These are phyloP conservation scores for Aureobasidium melanogenum DNA, from an alignment of 2,329 filamentous ascomycete species.

Conservation along the genomic window DNA sequence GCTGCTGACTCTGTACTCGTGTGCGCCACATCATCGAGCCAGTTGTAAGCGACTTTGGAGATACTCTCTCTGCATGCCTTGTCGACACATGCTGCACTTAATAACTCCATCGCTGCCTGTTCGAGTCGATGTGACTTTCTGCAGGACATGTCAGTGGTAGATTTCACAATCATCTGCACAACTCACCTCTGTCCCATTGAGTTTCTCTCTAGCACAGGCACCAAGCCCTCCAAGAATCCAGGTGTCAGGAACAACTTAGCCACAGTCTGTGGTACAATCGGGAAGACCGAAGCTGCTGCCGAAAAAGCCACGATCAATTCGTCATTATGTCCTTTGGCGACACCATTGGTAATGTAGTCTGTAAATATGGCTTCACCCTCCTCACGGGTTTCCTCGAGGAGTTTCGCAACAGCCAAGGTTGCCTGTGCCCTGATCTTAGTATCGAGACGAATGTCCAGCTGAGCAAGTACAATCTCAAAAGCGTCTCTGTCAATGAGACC, in stretches of 20 bases:
- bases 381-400: conserved; percentile 68
- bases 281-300: conserved; percentile 80
- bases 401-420: conserved; percentile 71
- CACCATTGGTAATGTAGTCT: conserved; percentile 65
- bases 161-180: neutral
- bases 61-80: conserved; percentile 73
- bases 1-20: conserved; percentile 53
- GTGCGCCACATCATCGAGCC: conserved; percentile 76
- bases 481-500: conserved; percentile 64
- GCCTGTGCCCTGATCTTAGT: conserved; percentile 70
- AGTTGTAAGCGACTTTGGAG: conserved; percentile 72
- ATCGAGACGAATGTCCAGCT: conserved; percentile 74
- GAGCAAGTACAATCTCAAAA: conserved; percentile 77
- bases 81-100: conserved; percentile 88
- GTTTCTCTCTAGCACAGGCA: conserved; percentile 63
- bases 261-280: conserved; percentile 67
- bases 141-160: conserved; percentile 25
- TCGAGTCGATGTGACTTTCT: conserved; percentile 82
- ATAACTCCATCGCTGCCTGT: conserved; percentile 74
- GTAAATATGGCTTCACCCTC: conserved; percentile 55
- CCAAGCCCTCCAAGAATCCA: conserved; percentile 71
- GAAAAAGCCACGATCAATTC: conserved; percentile 89
- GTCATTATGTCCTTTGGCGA: conserved; percentile 70
- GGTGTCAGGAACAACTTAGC: conserved; percentile 77
- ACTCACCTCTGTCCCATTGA: conserved; percentile 25